Evolutionary conservation across 2,329 filamentous ascomycete species (phyloP), one percentile per base, ranked within the genome.

Genomic region (Colletotrichum tabaci): DNA sequence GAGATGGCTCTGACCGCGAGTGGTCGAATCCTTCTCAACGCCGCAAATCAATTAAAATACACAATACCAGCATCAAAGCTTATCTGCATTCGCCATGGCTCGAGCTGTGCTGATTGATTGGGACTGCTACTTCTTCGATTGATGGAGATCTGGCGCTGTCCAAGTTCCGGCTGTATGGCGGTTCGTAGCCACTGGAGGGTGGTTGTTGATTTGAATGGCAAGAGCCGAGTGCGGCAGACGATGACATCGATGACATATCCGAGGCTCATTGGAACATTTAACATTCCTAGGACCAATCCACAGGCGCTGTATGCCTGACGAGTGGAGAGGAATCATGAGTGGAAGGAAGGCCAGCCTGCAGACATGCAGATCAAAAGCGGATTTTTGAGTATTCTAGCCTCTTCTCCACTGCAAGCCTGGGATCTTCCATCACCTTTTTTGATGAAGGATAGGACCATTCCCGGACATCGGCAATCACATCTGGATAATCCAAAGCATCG

Each of bases 281-380:
- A 15, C 2, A 26, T 35, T 61, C 30, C 40, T 21, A 26, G 60
- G 7, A 40, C 58, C 47, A 66, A 50, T 60, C 42, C 56, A 47
- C 26, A 40, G 50, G 52, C 21, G 50, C 56, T 47, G 63, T 57
- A 35, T 8, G 46, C 52, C 47, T 49, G 38, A 55, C 40, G 65
- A 40, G 66, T 72, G 69, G 69, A 64, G 67, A 55, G 69, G 56
- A 15, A 55, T 72, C 58, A 42, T 68, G 60, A 58, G 47, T 53
- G 66, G 60, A 56, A 70, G 40, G 30, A 38, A 38, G 8, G 35
- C 35, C 35, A 38, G 35, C 35, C 35, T 38, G 69, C 53, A 72
- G 46, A 38, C 60, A n/a, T 23, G 69, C 60, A 72, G 69, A 72
- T 72, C 69, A 72, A 72, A 72, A 72, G 69, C 69, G 69, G 65